phyloP scores from a whole-genome alignment of 164 flowering plant species.

The Aristolochia californica region DNA sequence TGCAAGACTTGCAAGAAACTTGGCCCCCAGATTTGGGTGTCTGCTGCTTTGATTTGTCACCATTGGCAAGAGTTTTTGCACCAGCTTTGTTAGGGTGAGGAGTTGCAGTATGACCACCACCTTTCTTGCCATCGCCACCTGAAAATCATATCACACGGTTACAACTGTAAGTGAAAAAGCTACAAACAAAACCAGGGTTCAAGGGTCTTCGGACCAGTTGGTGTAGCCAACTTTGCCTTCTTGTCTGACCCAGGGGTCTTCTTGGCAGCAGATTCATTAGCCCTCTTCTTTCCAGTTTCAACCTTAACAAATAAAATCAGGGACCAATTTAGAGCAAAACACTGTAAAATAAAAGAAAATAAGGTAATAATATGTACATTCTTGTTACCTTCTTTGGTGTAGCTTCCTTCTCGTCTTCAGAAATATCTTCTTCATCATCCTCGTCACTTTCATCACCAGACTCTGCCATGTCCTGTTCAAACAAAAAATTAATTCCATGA shows the following conservation, averaged over 20 bases:
- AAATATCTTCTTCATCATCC: conserved; percentile 17
- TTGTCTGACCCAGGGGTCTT: conserved; percentile 45
- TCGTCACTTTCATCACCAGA: conserved; percentile 17
- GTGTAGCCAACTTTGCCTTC: conserved; percentile 56
- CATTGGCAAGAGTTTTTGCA: conserved; percentile 32
- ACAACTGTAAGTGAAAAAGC: no score
- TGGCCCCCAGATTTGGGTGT: conserved; percentile 42
- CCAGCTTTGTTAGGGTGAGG: conserved; percentile 59
- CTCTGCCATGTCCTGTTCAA: conserved; percentile 11
- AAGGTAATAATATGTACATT: no score
- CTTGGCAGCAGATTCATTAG: conserved; percentile 32
- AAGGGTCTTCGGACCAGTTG: conserved; percentile 34
- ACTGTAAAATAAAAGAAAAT: no score
- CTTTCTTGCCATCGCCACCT: conserved; percentile 48
- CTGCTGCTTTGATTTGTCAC: conserved; percentile 39
- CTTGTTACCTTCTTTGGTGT: conserved; percentile 44
- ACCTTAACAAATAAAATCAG: conserved; percentile 15
- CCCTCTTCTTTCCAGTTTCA: conserved; percentile 46
- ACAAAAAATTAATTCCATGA: background rate
- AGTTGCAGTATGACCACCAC: conserved; percentile 40
- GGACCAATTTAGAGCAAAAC: no score
- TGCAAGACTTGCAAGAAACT: conserved; percentile 37
- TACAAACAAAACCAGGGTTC: no score
- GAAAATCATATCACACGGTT: background rate
- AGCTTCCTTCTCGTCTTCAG: conserved; percentile 26